Evolutionary conservation across 2,329 filamentous ascomycete genomes (phyloP).

Genomic region (Thelonectria olida): DNA sequence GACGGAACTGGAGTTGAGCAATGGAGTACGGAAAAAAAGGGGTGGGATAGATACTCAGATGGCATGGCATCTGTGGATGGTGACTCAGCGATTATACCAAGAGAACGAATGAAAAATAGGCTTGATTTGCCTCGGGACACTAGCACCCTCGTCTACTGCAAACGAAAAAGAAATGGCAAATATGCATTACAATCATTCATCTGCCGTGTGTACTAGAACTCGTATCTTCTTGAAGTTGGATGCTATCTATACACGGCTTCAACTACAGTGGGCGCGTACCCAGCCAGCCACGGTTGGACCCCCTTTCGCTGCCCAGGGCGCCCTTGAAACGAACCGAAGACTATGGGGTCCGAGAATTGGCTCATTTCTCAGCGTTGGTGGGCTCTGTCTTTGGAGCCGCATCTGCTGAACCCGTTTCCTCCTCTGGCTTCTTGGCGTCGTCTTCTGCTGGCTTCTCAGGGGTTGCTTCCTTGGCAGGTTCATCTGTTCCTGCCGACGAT

Average conservation of each 20-base stretch:
- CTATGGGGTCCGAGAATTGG: conserved; percentile 8
- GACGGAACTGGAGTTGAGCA: too few species aligned
- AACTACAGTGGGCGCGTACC: conserved; percentile 9
- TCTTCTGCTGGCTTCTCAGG: conserved; percentile 14
- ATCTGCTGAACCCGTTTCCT: conserved; percentile 6
- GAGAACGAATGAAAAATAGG: neutral
- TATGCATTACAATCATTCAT: conserved; percentile 9
- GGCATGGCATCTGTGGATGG: neutral
- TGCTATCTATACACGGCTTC: conserved; percentile 17
- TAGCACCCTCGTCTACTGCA: neutral
- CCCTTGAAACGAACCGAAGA: conserved; percentile 6
- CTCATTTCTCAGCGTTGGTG: conserved; percentile 25
- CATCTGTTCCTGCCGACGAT: conserved; percentile 6
- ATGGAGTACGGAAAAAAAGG: neutral
- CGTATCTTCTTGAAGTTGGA: conserved; percentile 8
- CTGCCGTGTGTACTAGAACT: conserved; percentile 6
- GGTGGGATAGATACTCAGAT: conserved; percentile 8
- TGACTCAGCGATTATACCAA: neutral
- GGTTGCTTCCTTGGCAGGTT: neutral
- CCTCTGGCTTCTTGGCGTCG: conserved; percentile 18
- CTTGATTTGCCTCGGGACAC: neutral
- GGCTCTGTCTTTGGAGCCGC: conserved; percentile 13
- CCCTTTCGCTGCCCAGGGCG: neutral
- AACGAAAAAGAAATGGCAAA: neutral
- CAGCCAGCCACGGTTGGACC: neutral